phyloP scores from a whole-genome alignment of 129 eudicot genomes.

The Flaveria bidentis region DNA sequence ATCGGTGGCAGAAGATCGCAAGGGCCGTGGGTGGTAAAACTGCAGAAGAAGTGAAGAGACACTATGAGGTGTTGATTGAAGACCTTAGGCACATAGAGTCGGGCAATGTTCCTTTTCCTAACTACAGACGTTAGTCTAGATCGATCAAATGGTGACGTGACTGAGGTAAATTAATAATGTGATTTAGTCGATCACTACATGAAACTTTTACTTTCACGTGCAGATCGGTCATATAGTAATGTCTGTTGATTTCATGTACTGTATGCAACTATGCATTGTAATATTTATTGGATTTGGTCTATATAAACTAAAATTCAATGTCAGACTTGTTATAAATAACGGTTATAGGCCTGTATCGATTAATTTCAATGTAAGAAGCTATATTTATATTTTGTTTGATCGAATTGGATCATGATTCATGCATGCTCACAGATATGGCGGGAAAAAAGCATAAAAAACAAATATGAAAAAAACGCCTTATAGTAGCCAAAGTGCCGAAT shows the following conservation, averaged over 20 bases:
- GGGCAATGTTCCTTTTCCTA: constrained; percentile 71
- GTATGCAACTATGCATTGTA: constrained; percentile 1
- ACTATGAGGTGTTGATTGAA: constrained; percentile 74
- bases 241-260: constrained; percentile 12
- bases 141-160: too few relatives aligned
- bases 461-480: too few relatives aligned
- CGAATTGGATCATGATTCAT: too few relatives aligned
- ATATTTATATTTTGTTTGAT: too few relatives aligned
- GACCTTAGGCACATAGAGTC: constrained; percentile 76
- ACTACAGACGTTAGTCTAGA: constrained; percentile 39
- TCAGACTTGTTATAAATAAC: neutral
- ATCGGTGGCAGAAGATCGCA: constrained; percentile 87
- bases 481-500: too few relatives aligned
- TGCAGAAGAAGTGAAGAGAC: constrained; percentile 80
- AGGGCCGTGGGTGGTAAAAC: constrained; percentile 82
- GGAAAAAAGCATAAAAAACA: too few relatives aligned
- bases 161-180: constrained; percentile 35
- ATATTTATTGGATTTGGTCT: neutral
- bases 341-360: neutral
- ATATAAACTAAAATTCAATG: constrained; percentile 8
- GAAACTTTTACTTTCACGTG: neutral
- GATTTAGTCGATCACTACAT: neutral
- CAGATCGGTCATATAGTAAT: neutral
- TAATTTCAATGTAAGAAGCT: too few relatives aligned
- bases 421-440: too few relatives aligned